phyloP scores from a whole-genome alignment of 257 asterid genomes.

The Linderniella brevidens region DNA sequence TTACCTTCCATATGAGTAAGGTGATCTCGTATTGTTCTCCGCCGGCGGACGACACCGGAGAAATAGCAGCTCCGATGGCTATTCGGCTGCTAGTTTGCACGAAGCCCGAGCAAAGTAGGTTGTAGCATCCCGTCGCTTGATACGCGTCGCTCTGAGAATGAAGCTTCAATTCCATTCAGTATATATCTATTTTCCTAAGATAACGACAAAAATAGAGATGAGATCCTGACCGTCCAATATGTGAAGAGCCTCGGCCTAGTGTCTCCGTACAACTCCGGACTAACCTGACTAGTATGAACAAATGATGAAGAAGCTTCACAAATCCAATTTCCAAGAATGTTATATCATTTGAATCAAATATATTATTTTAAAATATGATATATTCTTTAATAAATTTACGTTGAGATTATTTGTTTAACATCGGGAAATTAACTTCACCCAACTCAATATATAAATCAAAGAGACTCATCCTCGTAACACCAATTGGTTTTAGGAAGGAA shows the following conservation, averaged over 20 bases:
- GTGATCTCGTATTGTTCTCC: conserved; percentile 68
- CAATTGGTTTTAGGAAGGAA: too few relatives aligned
- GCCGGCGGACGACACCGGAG: conserved; percentile 37
- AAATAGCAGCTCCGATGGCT: conserved; percentile 89
- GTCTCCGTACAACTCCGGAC: conserved; percentile 99
- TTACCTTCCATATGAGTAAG: conserved; percentile 81
- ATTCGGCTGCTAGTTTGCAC: conserved; percentile 71
- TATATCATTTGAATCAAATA: too few relatives aligned
- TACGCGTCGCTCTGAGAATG: conserved; percentile 63
- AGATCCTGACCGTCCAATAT: conserved; percentile 72
- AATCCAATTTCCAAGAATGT: too few relatives aligned
- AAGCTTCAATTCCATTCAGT: too few relatives aligned
- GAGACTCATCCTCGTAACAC: too few relatives aligned
- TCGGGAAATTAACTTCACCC: too few relatives aligned
- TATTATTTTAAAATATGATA: too few relatives aligned
- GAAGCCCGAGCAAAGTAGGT: conserved; percentile 79
- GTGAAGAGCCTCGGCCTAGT: conserved; percentile 77
- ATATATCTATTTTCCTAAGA: too few relatives aligned
- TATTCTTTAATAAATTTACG: too few relatives aligned
- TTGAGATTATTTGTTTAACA: too few relatives aligned
- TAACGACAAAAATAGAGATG: conserved; percentile 6
- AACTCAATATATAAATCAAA: too few relatives aligned
- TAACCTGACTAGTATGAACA: conserved; percentile 82
- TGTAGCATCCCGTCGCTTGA: conserved; percentile 88
- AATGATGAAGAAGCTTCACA: not conserved